Evolutionary conservation across 2,329 filamentous ascomycete species (phyloP).

Genomic region (Canariomyces notabilis): DNA sequence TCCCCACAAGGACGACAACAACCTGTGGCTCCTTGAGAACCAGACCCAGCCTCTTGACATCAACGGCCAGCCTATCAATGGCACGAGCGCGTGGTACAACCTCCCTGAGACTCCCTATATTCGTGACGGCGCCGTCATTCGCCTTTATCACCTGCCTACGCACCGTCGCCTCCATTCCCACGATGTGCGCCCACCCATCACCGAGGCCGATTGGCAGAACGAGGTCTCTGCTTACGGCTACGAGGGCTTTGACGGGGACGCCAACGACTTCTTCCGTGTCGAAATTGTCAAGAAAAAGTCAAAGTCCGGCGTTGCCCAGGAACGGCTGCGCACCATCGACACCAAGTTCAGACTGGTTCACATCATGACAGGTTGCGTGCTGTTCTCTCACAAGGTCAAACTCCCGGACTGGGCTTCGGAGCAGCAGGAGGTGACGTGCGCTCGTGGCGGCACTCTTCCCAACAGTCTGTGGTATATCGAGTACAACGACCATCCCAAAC

Average conservation of each 20-base stretch:
- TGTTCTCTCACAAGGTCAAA: slow-evolving; percentile 99
- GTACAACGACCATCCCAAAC: slow-evolving; percentile 75
- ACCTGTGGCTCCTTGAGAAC: slow-evolving; percentile 90
- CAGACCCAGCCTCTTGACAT: slow-evolving; percentile 82
- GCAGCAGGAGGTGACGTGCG: slow-evolving; percentile 98
- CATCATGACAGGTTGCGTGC: slow-evolving; percentile 89
- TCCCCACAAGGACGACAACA: slow-evolving; percentile 98
- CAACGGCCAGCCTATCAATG: slow-evolving; percentile 71
- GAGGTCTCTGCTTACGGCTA: slow-evolving; percentile 97
- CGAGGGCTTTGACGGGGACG: slow-evolving; percentile 92
- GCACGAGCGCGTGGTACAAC: slow-evolving; percentile 78
- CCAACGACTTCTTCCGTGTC: slow-evolving; percentile 90
- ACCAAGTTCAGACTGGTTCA: slow-evolving; percentile 95
- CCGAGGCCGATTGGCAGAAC: slow-evolving; percentile 89
- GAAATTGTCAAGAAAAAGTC: slow-evolving; percentile 93
- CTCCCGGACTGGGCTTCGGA: slow-evolving; percentile 96
- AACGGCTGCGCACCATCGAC: slow-evolving; percentile 85
- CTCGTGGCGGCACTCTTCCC: slow-evolving; percentile 80
- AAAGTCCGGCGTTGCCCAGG: slow-evolving; percentile 70
- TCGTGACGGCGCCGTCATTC: slow-evolving; percentile 73
- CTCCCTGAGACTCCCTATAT: slow-evolving; percentile 62
- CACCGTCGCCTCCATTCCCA: slow-evolving; percentile 92
- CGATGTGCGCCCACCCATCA: slow-evolving; percentile 81
- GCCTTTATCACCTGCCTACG: slow-evolving; percentile 77
- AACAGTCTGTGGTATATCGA: slow-evolving; percentile 98